Conservation (phyloP, 164 flowering plant species). For the grape (Vitis vinifera) region DNA sequence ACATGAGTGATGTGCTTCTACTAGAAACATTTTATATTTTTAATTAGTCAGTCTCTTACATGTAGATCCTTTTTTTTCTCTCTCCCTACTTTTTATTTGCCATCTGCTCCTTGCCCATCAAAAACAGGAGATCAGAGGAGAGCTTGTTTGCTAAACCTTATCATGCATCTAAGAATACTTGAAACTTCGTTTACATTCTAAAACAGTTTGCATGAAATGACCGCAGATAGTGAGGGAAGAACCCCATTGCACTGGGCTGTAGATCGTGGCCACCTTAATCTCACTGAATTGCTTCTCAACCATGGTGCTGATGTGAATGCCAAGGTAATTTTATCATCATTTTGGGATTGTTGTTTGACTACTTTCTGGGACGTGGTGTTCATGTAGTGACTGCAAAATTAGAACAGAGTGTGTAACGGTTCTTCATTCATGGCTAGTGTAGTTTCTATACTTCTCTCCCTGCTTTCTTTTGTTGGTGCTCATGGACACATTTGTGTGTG, state of each 20-base stretch:
- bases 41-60: background rate
- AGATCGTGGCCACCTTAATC: slow-evolving; percentile 80
- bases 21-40: background rate
- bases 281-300: slow-evolving; percentile 56
- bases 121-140: background rate
- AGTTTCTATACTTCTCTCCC: too few relatives aligned
- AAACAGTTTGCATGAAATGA: slow-evolving; percentile 5
- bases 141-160: background rate
- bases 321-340: slow-evolving; percentile 43
- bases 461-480: too few relatives aligned
- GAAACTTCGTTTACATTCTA: background rate
- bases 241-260: slow-evolving; percentile 98
- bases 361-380: background rate
- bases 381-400: background rate
- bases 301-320: slow-evolving; percentile 77
- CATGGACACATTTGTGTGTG: too few relatives aligned
- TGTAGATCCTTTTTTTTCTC: background rate
- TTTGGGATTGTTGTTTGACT: background rate
- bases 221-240: slow-evolving; percentile 92
- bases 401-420: too few relatives aligned
- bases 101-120: background rate
- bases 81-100: background rate
- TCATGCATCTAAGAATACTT: background rate
- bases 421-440: too few relatives aligned
- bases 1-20: background rate